A percentile compares a stretch with the other conserved stretches of the same genome.
Conservation (phyloP, 306 rosid species). For the Cicer judaicum region DNA sequence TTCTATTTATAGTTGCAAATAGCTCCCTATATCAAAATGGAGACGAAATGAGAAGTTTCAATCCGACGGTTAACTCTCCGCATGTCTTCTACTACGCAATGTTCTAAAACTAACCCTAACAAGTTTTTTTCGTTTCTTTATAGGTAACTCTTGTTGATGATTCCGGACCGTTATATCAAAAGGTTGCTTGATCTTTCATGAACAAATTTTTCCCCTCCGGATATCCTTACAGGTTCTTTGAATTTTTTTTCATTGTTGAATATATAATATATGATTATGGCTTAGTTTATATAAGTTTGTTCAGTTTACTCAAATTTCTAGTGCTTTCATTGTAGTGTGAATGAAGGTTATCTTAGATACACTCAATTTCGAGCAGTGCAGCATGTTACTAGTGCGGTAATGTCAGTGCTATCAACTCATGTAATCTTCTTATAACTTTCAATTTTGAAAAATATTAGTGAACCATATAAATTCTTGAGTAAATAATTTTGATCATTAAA, state of each 20-base stretch:
- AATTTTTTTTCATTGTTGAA: background rate
- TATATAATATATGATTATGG: background rate
- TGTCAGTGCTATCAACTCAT: conserved; percentile 94
- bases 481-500: too few species aligned
- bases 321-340: conserved; percentile 63
- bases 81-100: too few species aligned
- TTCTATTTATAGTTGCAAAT: too few species aligned
- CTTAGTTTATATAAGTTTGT: background rate
- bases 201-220: conserved; percentile 88
- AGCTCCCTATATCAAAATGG: conserved; percentile 44
- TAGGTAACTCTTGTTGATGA: conserved; percentile 71
- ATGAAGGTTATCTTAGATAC: conserved; percentile 90
- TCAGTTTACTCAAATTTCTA: background rate
- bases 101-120: background rate
- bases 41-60: conserved; percentile 56
- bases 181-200: conserved; percentile 67
- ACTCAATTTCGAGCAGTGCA: conserved; percentile 94
- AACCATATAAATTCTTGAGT: conserved; percentile 5
- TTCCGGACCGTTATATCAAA: conserved; percentile 64
- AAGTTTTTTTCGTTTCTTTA: conserved; percentile 10
- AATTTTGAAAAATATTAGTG: background rate
- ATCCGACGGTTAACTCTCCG: conserved; percentile 51
- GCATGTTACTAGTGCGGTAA: conserved; percentile 78
- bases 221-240: conserved; percentile 77
- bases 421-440: conserved; percentile 51